Percentiles rank a stretch among this genome's conserved stretches.
Evolutionary conservation across 306 rosid genomes (phyloP).

Genomic region (Malus sieversii): DNA sequence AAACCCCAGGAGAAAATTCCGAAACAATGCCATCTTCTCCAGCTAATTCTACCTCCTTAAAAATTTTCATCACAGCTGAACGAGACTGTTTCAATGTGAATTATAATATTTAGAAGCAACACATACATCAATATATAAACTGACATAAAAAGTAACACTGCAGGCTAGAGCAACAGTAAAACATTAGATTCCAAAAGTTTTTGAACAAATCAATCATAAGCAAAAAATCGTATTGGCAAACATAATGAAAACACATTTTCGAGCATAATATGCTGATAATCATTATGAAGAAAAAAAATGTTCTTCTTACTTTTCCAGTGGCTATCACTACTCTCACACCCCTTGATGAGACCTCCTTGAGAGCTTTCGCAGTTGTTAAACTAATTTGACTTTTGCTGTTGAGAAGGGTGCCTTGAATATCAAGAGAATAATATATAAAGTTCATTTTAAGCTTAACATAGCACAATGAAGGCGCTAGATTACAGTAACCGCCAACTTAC

Average conservation of each 20-base stretch:
- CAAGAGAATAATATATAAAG: not conserved
- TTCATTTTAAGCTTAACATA: slow-evolving; percentile 16
- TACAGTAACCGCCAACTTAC: slow-evolving; percentile 31
- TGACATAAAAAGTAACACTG: not conserved
- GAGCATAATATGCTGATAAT: not conserved
- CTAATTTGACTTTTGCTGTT: slow-evolving; percentile 73
- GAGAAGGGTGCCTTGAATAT: slow-evolving; percentile 73
- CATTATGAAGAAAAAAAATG: slow-evolving; percentile 1
- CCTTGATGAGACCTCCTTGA: slow-evolving; percentile 68
- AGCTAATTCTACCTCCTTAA: slow-evolving; percentile 62
- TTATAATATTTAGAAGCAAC: slow-evolving; percentile 7
- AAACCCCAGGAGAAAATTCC: slow-evolving; percentile 80
- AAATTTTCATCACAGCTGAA: slow-evolving; percentile 64
- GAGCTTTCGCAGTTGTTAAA: slow-evolving; percentile 55
- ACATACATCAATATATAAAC: not conserved
- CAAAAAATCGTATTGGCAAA: not conserved
- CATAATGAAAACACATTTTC: not conserved
- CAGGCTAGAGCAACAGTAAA: not conserved
- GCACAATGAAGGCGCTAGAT: not conserved
- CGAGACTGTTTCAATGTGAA: slow-evolving; percentile 60
- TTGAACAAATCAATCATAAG: not conserved
- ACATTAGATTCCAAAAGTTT: not conserved
- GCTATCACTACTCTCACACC: slow-evolving; percentile 94
- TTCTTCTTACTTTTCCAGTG: slow-evolving; percentile 81
- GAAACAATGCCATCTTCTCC: slow-evolving; percentile 89